Evolutionary conservation across 176 grass and related monocot genomes (phyloP), one percentile per base, ranked within the genome.

Genomic region (Olyra latifolia): DNA sequence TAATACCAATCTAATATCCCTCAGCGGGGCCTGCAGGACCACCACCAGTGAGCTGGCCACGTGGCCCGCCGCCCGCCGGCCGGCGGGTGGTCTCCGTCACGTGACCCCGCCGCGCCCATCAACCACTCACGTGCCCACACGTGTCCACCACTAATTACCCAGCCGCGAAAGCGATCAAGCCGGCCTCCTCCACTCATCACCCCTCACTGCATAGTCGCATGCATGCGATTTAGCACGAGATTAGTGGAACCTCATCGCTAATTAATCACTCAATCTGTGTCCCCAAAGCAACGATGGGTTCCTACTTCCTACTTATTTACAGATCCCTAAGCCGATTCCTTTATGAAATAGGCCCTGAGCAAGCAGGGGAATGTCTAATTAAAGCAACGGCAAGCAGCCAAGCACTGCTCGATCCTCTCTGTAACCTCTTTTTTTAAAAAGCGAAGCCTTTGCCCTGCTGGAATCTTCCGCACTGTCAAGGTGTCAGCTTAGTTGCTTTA

Each of bases 291-390:
- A 52, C 16, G 5, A 52, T 52, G 17, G 6, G 49, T 52, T 49
- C 46, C 14, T 49, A 17, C 14, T 9, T 68, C 29, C 9, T 6
- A 44, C 8, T 90, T 64, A 52, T 88, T 92, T 95, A 90, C 93
- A 1, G 65, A 95, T 95, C 93, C 93, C 90, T 58, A 95, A 65
- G 62, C 58, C 45, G 90, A 96, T 90, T 80, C 85, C 87, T 78
- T 86, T 78, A 88, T 85, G 1, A 47, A 53, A 54, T 19, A 24
- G 57, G 16, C 32, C 25, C 52, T 65, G 41, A 55, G 50, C 38
- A 35, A 19, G 69, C 62, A 53, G 30, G 74, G 80, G 87, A 87
- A 93, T 93, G 87, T 93, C 81, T 74, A 69, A 35, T 4, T 35
- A 4, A 35, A 45, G 52, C 32, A 48, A 59, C 64, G 39, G 28